Evolutionary conservation across 306 rosid species (phyloP).

Genomic region (Astragalus membranaceus): DNA sequence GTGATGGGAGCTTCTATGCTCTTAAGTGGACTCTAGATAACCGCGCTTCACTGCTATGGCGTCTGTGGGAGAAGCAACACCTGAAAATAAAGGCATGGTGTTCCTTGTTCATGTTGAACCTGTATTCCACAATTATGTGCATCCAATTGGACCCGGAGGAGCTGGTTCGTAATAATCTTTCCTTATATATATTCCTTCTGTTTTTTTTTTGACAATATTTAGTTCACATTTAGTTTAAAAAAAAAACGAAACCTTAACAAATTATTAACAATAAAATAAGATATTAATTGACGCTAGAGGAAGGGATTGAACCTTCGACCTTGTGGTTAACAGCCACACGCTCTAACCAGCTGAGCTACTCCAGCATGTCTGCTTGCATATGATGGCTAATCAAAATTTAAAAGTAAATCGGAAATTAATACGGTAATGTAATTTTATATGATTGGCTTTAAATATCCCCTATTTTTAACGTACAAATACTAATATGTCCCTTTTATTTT

Average conservation of each 20-base stretch:
- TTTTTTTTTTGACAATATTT: no score
- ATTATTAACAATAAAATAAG: no score
- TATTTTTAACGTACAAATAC: neutral
- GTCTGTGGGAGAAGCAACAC: neutral
- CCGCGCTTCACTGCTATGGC: conserved; percentile 23
- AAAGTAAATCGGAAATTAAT: no score
- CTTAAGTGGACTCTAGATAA: conserved; percentile 53
- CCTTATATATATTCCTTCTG: no score
- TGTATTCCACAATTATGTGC: conserved; percentile 21
- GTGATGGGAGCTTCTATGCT: conserved; percentile 56
- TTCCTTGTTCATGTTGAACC: conserved; percentile 44
- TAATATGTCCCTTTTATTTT: neutral
- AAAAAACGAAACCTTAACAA: no score
- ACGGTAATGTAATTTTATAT: neutral
- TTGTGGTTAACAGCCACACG: conserved; percentile 1
- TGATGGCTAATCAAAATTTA: neutral
- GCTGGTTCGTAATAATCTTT: conserved; percentile 21
- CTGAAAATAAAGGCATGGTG: conserved; percentile 23
- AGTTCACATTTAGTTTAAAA: no score
- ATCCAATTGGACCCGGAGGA: conserved; percentile 39
- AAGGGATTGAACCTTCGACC: neutral
- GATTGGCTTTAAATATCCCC: neutral
- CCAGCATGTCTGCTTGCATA: neutral
- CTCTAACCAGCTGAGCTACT: conserved; percentile 9
- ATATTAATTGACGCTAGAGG: neutral